Base-by-base conservation (phyloP, 192 early-diverging fungal species). In the Thamnidium elegans region DNA sequence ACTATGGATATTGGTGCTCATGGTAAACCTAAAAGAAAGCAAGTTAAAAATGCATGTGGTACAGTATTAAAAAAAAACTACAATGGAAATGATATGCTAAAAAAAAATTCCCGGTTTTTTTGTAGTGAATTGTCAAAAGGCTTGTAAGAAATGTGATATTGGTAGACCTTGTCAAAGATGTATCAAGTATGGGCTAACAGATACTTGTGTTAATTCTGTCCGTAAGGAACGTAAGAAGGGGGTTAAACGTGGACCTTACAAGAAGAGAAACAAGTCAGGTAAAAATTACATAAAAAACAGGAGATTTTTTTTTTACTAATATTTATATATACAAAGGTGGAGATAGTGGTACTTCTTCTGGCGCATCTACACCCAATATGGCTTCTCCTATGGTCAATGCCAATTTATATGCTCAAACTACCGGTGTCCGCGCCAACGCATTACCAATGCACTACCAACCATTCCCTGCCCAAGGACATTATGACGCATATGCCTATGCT, bases 1-100 rank as follows among this genome's bases (percentile, higher is more conserved):
- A 20, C 76, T 68, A 51, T 78, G 63, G 48, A 68, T 20, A 34
- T 58, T 10, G 56, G 56, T 19, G 56, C 56, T 21, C 56, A 58
- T 20, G 56, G 56, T n/a, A 58, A 58, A 3, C 56, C 56, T 52
- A 39, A 76, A 36, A 82, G 92, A 58, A 81, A 83, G 34, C 93
- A 94, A 69, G 93, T 94, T 48, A 94, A 94, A 65, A 94, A 92
- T 70, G 93, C 93, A 8, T 94, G 93, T 81, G 87, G 87, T 89
- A 82, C 71, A 78, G 47, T 15, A 36, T 30, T 5, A 19, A 19
- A 5, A 15, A 48, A 48, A 48, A 15, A 7, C n/a, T 2, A 47
- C 11, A 9, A 15, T 48, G 17, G 15, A 15, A 48, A 17, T 48
- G 2, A 17, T n/a, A 3, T 48, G 15, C 15, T 48, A 17, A 48